Evolutionary conservation across 257 asterid genomes (phyloP).

Genomic region (Solanum okadae): DNA sequence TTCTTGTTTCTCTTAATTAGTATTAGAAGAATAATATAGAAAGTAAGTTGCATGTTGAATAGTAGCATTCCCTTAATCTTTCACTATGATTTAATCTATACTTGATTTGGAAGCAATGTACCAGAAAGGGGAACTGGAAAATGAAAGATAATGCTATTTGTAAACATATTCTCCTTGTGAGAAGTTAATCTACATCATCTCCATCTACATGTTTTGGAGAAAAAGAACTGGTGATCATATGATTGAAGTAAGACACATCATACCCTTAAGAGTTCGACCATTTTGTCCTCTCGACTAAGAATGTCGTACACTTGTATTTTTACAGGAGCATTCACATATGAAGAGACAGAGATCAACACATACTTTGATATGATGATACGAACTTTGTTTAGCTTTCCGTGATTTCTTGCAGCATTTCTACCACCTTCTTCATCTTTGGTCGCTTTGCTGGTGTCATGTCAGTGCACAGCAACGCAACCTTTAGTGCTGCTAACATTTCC

Average conservation of each 20-base stretch:
- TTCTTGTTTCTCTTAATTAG: no score
- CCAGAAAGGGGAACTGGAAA: not conserved
- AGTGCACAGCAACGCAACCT: conserved; percentile 75
- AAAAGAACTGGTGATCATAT: conserved; percentile 1
- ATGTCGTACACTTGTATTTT: not conserved
- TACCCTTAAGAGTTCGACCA: not conserved
- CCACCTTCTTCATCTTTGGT: conserved; percentile 87
- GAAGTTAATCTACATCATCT: not conserved
- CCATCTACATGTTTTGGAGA: not conserved
- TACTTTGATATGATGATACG: not conserved
- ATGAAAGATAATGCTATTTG: not conserved
- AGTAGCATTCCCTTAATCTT: not conserved
- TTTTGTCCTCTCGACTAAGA: not conserved
- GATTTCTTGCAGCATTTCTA: conserved; percentile 83
- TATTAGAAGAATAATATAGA: no score
- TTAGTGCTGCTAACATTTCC: conserved; percentile 87
- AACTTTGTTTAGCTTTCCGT: conserved; percentile 15
- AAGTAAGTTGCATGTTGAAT: no score
- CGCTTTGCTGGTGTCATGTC: conserved; percentile 90
- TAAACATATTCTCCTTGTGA: not conserved
- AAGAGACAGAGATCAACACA: not conserved
- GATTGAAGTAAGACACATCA: conserved; percentile 4
- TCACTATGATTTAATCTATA: not conserved
- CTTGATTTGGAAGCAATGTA: not conserved
- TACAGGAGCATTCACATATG: not conserved